Evolutionary conservation across 768 basidiomycete species (phyloP), one percentile per base, ranked within the genome.

Genomic region (Lactarius evosmus): DNA sequence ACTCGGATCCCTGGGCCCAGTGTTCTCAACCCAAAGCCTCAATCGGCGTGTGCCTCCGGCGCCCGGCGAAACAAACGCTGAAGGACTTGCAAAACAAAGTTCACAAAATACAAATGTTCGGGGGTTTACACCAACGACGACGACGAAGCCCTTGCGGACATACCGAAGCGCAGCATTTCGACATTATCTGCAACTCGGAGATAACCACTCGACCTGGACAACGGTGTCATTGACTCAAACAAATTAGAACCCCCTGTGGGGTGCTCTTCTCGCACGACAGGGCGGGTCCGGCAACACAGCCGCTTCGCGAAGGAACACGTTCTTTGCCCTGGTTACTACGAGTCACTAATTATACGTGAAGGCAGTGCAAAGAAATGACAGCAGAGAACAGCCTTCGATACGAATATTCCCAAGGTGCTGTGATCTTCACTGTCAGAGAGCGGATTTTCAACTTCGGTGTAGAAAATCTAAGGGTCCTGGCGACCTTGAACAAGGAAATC

Each of bases 321-420:
- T 46, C 40, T n/a, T 19, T 41, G 19, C 8, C 40, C 40, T 55
- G 7, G 52, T 49, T 36, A 56, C 29, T 27, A 17, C 32, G 36
- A 22, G 30, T 53, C 30, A 51, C n/a, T 53, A 12, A 52, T 41
- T 38, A 32, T 27, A 30, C 12, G 38, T 60, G 33, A 27, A 34
- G 64, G 64, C 64, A 4, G 64, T 65, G 64, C 41, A 41, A 29
- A 61, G 19, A 5, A 36, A 16, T 29, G 36, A 29, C 55, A 40
- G 63, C 63, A 33, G 29, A 38, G 63, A 61, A 65, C 64, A 65
- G 64, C 64, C 63, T 29, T 50, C n/a, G 29, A 30, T 32, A 32
- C 44, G 29, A 55, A 49, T 38, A 55, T 64, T 52, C 52, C 27
- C 55, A 56, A 56, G 29, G 22, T 49, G 46, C 46, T 49, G 46